Evolutionary conservation across 179 eudicot species (phyloP).

Genomic region (Pouteria campechiana): DNA sequence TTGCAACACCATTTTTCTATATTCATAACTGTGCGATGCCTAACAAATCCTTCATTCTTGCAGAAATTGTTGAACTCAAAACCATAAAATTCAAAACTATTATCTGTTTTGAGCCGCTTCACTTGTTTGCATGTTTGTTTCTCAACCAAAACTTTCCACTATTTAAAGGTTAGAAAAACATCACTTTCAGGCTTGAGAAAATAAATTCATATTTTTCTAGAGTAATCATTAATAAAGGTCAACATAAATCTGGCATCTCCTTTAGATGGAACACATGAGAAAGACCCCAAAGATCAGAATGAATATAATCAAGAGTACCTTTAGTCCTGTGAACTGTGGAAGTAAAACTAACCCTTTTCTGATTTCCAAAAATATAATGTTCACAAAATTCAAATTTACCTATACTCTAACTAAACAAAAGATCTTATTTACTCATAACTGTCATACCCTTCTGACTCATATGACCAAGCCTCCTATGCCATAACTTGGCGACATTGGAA

Average conservation of each 20-base stretch:
- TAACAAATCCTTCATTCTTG: neutral
- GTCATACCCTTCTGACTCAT: conserved; percentile 1
- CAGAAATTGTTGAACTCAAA: neutral
- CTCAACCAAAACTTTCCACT: conserved; percentile 1
- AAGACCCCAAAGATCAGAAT: conserved; percentile 3
- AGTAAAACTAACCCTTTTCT: neutral
- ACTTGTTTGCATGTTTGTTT: neutral
- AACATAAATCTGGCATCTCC: neutral
- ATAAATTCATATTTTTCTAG: neutral
- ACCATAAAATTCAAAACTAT: neutral
- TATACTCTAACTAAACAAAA: neutral
- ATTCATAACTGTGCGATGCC: neutral
- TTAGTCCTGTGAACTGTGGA: neutral
- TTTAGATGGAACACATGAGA: neutral
- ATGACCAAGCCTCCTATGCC: neutral
- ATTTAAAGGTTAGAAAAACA: neutral
- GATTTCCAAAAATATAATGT: neutral
- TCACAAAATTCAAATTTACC: neutral
- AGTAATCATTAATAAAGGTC: neutral
- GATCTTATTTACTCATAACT: neutral
- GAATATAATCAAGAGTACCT: neutral
- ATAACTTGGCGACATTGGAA: neutral
- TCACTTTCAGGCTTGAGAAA: neutral
- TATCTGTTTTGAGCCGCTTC: neutral
- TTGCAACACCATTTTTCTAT: neutral